Conservation (phyloP, 2,329 filamentous ascomycete species). For the Verticillium albo-atrum region DNA sequence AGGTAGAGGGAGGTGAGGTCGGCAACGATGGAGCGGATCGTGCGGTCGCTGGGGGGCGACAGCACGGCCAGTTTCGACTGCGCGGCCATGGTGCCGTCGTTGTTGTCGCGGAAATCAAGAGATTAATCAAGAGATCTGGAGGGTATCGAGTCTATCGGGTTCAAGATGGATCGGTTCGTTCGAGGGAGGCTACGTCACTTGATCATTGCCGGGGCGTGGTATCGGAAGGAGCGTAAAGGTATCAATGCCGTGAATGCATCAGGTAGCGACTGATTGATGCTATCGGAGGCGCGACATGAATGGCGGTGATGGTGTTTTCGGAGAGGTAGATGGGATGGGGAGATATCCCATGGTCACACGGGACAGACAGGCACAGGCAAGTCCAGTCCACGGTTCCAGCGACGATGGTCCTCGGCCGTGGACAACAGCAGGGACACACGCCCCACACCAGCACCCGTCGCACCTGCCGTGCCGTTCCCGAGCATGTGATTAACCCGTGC, state of each 20-base stretch:
- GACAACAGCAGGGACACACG: not conserved
- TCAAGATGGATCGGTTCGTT: not conserved
- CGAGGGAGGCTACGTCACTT: not conserved
- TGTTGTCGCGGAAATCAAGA: not conserved
- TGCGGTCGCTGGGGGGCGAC: conserved; percentile 48
- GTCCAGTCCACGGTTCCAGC: not conserved
- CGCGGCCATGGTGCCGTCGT: conserved; percentile 55
- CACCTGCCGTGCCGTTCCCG: not conserved
- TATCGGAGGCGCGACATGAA: not conserved
- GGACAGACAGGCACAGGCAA: not conserved
- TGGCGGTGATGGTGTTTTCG: not conserved
- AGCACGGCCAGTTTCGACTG: conserved; percentile 67
- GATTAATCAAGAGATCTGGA: not conserved
- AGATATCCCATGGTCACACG: not conserved
- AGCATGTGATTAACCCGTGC: conserved; percentile 1
- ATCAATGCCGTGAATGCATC: not conserved
- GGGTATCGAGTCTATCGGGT: not conserved
- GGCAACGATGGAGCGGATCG: conserved; percentile 60
- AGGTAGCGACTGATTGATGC: not conserved
- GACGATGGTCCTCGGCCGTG: not conserved
- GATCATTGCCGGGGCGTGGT: not conserved
- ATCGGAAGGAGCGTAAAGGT: not conserved
- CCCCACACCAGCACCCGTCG: not conserved
- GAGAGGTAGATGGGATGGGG: not conserved
- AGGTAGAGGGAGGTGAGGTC: conserved; percentile 71